Evolutionary conservation across 148 eudicot species (phyloP), one percentile per base, ranked within the genome.

Genomic region (Silene latifolia): DNA sequence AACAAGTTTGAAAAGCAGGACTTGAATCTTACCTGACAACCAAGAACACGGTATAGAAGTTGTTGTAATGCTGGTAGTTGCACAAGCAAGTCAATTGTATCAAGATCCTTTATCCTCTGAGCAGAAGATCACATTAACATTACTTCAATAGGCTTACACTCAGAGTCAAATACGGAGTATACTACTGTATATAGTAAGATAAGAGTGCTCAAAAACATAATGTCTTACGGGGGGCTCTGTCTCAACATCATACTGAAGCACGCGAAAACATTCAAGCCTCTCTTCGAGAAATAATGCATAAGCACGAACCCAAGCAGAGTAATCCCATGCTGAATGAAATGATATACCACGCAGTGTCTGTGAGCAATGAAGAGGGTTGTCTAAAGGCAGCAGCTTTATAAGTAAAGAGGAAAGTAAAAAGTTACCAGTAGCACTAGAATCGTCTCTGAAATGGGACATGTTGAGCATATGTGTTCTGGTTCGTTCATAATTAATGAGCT

Each of bases 251-350:
- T 92, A 89, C 79, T 92, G 90, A 81, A 95, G 69, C 32, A 90
- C 88, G 51, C 97, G 87, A 48, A 86, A 92, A 79, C 98, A 95
- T 80, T 95, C 98, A 82, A 95, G 80, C 86, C 93, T 86, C 78
- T 95, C 98, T 84, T 95, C 98, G 77, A 95, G 81, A 83, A 78
- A 95, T 32, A 95, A 82, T 62, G 98, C 97, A 76, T 95, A 92
- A 64, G 88, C 80, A 69, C 97, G 96, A 69, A 92, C 96, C 98
- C 98, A 95, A 51, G 93, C 91, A 82, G 98, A 95, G 85, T 95
- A 92, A 87, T 95, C 98, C 98, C 98, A 95, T 42, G 97, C 97
- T 92, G 89, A 54, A 73, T 32, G 74, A 46, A 56, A 78, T 42
- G 67, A 13, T 29, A 62, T 66, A 80, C n/a, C n/a, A n/a, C n/a